These are phyloP conservation scores for Ilyonectria sp. DNA, from an alignment of 2,329 filamentous ascomycete genomes.

Conservation along the genomic window DNA sequence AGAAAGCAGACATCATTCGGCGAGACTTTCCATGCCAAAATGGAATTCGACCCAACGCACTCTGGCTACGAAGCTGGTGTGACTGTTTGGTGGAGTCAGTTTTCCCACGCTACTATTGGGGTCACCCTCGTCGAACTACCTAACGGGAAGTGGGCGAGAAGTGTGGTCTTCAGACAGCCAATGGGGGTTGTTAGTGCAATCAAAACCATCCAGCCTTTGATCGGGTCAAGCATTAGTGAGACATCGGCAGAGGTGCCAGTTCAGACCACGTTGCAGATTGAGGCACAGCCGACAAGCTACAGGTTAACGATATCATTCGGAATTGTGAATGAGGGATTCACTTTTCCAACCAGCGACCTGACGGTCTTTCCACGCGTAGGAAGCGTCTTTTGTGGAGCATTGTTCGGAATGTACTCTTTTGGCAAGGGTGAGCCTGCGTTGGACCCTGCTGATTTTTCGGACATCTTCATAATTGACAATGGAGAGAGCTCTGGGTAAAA, in stretches of 20 bases:
- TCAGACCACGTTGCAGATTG: too few species aligned
- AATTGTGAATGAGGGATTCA: too few species aligned
- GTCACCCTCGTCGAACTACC: conserved; percentile 11
- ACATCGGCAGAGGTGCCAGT: neutral
- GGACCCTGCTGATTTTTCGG: conserved; percentile 37
- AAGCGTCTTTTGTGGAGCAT: conserved; percentile 39
- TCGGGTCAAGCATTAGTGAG: too few species aligned
- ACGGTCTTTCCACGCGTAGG: conserved; percentile 38
- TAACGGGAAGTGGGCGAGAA: conserved; percentile 11
- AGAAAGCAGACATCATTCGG: conserved; percentile 66
- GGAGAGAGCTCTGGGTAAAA: too few species aligned
- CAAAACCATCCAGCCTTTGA: too few species aligned
- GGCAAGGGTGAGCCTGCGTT: conserved; percentile 40
- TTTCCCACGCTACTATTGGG: conserved; percentile 53
- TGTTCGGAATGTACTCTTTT: conserved; percentile 45
- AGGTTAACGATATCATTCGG: too few species aligned
- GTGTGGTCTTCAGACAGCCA: conserved; percentile 23
- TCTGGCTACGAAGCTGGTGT: conserved; percentile 66
- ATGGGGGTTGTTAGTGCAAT: too few species aligned
- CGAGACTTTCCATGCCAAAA: conserved; percentile 58
- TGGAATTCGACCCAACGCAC: conserved; percentile 62
- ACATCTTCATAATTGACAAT: conserved; percentile 18
- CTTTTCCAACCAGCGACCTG: too few species aligned
- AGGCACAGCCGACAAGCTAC: too few species aligned
- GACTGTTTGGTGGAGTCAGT: conserved; percentile 68